These are phyloP conservation scores for Alnus rubra DNA, from an alignment of 306 rosid genomes.

Conservation along the genomic window DNA sequence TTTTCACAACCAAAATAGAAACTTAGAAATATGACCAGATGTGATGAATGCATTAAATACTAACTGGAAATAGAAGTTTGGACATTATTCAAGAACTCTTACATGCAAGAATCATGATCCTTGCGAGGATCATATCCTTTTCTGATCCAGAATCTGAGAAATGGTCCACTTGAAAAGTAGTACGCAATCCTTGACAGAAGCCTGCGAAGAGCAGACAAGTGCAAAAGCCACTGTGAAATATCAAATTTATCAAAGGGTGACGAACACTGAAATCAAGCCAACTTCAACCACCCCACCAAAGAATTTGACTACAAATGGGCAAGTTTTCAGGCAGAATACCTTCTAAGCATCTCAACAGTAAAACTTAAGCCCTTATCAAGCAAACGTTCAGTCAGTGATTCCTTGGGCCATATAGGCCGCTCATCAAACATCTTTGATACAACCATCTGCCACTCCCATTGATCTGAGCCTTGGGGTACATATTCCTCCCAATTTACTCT, in stretches of 20 bases:
- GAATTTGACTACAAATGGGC: constrained; percentile 20
- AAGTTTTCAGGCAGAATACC: constrained; percentile 47
- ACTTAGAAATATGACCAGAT: constrained; percentile 19
- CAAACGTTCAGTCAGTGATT: constrained; percentile 59
- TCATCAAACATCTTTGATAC: constrained; percentile 79
- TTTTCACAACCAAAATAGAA: constrained; percentile 9
- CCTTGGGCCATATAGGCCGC: constrained; percentile 84
- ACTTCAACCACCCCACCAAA: constrained; percentile 14
- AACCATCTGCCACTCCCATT: constrained; percentile 79
- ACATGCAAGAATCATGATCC: constrained; percentile 79
- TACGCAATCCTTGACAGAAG: constrained; percentile 89
- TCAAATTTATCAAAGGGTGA: background rate
- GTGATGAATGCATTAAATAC: background rate
- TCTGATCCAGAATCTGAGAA: constrained; percentile 88
- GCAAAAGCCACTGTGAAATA: constrained; percentile 21
- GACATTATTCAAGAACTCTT: constrained; percentile 29
- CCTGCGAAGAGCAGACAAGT: constrained; percentile 50
- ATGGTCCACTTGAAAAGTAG: constrained; percentile 94
- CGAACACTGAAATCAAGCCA: background rate
- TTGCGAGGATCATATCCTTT: constrained; percentile 96
- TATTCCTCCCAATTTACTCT: constrained; percentile 87
- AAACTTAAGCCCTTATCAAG: constrained; percentile 66
- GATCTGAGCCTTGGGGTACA: constrained; percentile 68
- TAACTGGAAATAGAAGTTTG: constrained; percentile 8
- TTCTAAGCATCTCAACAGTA: constrained; percentile 60